Conservation (phyloP, 768 basidiomycete genomes). For the Agrocybe praecox region DNA sequence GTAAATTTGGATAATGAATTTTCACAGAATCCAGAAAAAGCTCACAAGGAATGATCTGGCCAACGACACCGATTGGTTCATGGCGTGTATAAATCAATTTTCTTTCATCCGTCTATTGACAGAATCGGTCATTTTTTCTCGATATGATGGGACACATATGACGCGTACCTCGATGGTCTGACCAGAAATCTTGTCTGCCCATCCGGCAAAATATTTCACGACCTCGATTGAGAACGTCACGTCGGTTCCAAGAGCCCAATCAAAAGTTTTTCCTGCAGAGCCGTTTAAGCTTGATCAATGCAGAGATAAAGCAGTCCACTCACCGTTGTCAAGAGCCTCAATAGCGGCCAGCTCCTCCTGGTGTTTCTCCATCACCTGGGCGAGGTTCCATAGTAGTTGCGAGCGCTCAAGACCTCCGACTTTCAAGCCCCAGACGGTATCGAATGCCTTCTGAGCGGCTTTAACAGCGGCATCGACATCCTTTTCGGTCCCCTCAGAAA, state of each 20-base stretch:
- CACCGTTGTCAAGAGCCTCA: conserved; percentile 74
- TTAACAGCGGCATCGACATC: conserved; percentile 81
- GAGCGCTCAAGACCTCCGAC: conserved; percentile 53
- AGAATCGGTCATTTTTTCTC: conserved; percentile 40
- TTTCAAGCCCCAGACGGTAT: conserved; percentile 72
- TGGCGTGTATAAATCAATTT: conserved; percentile 72
- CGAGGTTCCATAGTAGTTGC: conserved; percentile 62
- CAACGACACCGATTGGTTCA: conserved; percentile 63
- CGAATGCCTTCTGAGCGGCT: conserved; percentile 58
- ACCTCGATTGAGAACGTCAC: conserved; percentile 46
- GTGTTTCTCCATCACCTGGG: conserved; percentile 63
- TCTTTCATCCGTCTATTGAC: conserved; percentile 45
- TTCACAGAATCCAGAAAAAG: conserved; percentile 59
- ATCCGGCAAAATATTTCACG: conserved; percentile 84
- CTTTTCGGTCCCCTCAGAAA: conserved; percentile 60
- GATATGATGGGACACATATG: conserved; percentile 32
- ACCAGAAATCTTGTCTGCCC: conserved; percentile 85
- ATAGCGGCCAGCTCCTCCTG: conserved; percentile 69
- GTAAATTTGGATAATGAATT: conserved; percentile 59
- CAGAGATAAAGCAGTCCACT: neutral
- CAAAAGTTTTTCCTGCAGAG: conserved; percentile 53
- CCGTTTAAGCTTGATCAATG: conserved; percentile 1
- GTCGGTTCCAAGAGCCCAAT: conserved; percentile 50
- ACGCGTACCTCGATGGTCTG: conserved; percentile 47
- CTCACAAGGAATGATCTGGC: conserved; percentile 68